Base-by-base conservation (phyloP, 768 basidiomycete genomes). In the Postia placenta region DNA sequence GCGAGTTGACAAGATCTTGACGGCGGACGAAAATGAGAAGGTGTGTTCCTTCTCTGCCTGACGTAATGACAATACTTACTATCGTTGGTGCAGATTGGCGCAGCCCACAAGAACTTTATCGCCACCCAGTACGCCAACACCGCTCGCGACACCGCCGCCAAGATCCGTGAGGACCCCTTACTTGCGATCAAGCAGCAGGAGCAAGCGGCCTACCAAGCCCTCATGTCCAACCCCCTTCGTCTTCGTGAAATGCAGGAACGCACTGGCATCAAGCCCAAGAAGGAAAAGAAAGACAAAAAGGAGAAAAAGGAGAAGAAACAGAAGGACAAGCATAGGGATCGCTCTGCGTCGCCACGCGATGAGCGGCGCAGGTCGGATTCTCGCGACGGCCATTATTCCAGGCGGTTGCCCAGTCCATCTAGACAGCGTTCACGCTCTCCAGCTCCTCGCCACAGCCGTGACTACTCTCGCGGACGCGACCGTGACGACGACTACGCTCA, bases 171-270 rank as follows among this genome's bases (percentile, higher is more conserved):
- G 67, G 96, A 99, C 61, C 96, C 96, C 4, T 63, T 98, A 4
- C 75, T 99, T n/a, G 91, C 89, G 12, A 98, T 99, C 72, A 98
- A 97, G 67, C 88, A 93, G 63, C 95, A 97, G 61, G 95, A 99
- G 67, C 93, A 96, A 62, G 86, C 89, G 6, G 88, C 92, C 5
- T 87, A 92, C 57, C 82, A 96, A 56, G 80, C 90, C 1, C 71
- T 96, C 33, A 75, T 90, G 71, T 80, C 85, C 42, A 93, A 94
- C 58, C 92, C 92, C 25, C 78, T 92, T 26, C 88, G 88, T 20
- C 70, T 93, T 40, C 80, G 83, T 48, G 83, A 90, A 64, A 69
- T 93, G 73, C 83, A 89, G 64, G 81, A 87, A 64, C 75, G 82
- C 33, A 83, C 83, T 47, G 90, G 90, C n/a, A 80, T 91, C 43